Evolutionary conservation across 140 eudicot species (phyloP).

Genomic region (Senecio squalidus): DNA sequence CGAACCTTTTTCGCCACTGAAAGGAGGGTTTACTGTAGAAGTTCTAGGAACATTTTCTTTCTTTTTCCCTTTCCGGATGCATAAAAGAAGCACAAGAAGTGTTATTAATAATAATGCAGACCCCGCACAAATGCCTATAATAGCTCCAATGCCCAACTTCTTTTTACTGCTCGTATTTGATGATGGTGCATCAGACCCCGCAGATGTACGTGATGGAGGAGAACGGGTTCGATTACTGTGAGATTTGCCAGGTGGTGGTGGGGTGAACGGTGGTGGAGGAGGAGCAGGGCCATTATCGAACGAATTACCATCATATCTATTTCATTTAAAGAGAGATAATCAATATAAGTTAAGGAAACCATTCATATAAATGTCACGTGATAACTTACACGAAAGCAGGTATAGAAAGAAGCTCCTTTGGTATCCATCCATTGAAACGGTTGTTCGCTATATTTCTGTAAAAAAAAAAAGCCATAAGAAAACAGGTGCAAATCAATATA

Average conservation of each 20-base stretch:
- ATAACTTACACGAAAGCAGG: conserved; percentile 67
- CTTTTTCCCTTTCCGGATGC: conserved; percentile 47
- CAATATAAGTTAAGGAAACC: not conserved
- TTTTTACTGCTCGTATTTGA: conserved; percentile 34
- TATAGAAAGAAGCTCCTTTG: conserved; percentile 64
- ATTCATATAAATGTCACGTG: not conserved
- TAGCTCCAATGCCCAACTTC: conserved; percentile 48
- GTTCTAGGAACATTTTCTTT: conserved; percentile 36
- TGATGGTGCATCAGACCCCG: conserved; percentile 32
- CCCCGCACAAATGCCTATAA: conserved; percentile 70
- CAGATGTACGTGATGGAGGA: conserved; percentile 44
- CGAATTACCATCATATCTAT: conserved; percentile 79
- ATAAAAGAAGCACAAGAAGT: conserved; percentile 51
- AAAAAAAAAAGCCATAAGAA: conserved; percentile 9
- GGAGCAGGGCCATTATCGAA: conserved; percentile 95
- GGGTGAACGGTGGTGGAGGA: conserved; percentile 88
- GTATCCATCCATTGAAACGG: conserved; percentile 90
- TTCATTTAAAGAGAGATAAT: conserved; percentile 15
- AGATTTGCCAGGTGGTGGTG: conserved; percentile 84
- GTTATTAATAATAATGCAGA: conserved; percentile 42
- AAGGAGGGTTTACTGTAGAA: conserved; percentile 50
- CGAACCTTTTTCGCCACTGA: conserved; percentile 53
- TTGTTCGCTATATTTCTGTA: conserved; percentile 91
- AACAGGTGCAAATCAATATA: conserved; percentile 2
- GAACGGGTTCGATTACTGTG: conserved; percentile 37